phyloP scores from a whole-genome alignment of 257 asterid genomes.

The Solanum habrochaites region DNA sequence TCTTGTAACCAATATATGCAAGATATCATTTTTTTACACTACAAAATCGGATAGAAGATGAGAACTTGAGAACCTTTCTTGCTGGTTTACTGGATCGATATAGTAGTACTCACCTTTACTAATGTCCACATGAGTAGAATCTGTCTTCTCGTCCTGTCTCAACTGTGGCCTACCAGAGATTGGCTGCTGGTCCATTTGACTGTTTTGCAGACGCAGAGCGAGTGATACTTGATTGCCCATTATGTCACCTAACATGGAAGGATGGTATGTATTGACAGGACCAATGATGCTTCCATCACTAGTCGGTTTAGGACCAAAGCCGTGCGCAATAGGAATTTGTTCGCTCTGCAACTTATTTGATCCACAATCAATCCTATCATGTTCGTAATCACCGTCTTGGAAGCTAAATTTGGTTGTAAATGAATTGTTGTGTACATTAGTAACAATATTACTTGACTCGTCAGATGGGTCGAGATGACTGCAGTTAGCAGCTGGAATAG shows the following conservation, averaged over 20 bases:
- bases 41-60: conserved; percentile 54
- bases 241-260: conserved; percentile 10
- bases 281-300: conserved; percentile 2
- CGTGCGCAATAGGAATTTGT: not conserved
- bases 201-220: conserved; percentile 38
- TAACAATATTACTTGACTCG: conserved; percentile 6
- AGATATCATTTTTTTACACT: conserved; percentile 6
- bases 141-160: conserved; percentile 10
- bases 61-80: conserved; percentile 35
- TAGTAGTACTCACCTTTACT: conserved; percentile 34
- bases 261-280: conserved; percentile 1
- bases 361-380: conserved; percentile 11
- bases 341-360: not conserved
- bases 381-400: conserved; percentile 16
- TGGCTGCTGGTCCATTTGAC: conserved; percentile 14
- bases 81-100: conserved; percentile 39
- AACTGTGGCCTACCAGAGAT: conserved; percentile 7
- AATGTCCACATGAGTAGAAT: conserved; percentile 15
- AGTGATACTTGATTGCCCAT: conserved; percentile 37
- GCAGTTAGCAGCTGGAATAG: conserved; percentile 11
- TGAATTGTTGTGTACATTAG: conserved; percentile 11
- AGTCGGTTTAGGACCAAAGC: not conserved
- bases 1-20: not conserved
- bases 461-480: conserved; percentile 10
- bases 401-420: conserved; percentile 11